Conservation (phyloP, 805 yeast genomes). For the Candida berthetii region DNA sequence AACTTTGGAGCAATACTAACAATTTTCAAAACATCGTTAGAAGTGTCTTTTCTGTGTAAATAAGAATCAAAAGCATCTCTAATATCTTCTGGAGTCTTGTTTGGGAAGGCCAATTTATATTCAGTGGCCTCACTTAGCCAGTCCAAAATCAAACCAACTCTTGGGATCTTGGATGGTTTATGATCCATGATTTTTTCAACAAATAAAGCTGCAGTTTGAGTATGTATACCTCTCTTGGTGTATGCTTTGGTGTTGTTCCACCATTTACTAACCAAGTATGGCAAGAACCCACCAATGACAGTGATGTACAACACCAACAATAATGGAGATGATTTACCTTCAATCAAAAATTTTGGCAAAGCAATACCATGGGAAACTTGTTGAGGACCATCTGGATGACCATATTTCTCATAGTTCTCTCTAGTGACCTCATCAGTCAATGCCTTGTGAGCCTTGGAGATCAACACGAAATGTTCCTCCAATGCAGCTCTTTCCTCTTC, state of each 20-base stretch:
- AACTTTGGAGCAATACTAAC: conserved; percentile 61
- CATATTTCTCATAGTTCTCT: conserved; percentile 79
- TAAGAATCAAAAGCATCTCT: conserved; percentile 48
- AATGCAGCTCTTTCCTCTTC: conserved; percentile 48
- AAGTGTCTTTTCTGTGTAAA: conserved; percentile 41
- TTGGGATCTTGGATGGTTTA: conserved; percentile 59
- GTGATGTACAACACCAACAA: conserved; percentile 60
- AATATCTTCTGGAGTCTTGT: conserved; percentile 40
- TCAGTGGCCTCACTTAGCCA: conserved; percentile 68
- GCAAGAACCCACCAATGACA: conserved; percentile 73
- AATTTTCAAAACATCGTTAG: conserved; percentile 40
- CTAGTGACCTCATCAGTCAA: conserved; percentile 84
- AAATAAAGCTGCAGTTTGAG: conserved; percentile 75
- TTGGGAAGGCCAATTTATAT: conserved; percentile 36
- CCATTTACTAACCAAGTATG: conserved; percentile 80
- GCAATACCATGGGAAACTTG: conserved; percentile 91
- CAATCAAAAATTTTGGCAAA: conserved; percentile 84
- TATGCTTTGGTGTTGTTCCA: conserved; percentile 79
- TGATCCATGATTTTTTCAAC: conserved; percentile 68
- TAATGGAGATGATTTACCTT: conserved; percentile 66
- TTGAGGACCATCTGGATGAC: conserved; percentile 98
- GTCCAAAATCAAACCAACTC: conserved; percentile 48
- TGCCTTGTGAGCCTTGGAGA: conserved; percentile 90
- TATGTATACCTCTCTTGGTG: conserved; percentile 79
- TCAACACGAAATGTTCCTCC: conserved; percentile 74